Evolutionary conservation across 805 yeast species (phyloP), one percentile per base, ranked within the genome.

Genomic region (Pichia pseudocactophila): DNA sequence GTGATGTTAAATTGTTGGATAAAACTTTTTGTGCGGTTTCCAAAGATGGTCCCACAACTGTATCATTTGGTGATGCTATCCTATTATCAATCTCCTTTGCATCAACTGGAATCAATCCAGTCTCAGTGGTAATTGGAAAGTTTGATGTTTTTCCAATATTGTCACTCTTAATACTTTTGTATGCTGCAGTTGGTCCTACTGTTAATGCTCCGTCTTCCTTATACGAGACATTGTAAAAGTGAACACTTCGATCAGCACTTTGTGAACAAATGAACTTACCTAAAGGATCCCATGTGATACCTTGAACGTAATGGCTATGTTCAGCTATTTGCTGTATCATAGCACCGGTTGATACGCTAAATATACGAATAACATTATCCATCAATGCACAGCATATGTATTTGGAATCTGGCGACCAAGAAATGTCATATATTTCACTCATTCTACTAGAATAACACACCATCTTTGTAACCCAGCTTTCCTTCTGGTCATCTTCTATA

Each of bases 251-350:
- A 62, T 92, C 98, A 11, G 96, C 94, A 20, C 92, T 78, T 59
- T 89, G 96, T 7, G 96, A 82, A 1, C 89, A 86, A 5, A 92
- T 61, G 50, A 62, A 86, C 58, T 82, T 76, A 48, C 82, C 78
- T 41, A 67, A 57, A 7, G 98, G 98, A 58, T 92, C 98, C 97
- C 97, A 92, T 0, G 82, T 70, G 5, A 92, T 90, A 3, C 99
- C 99, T 62, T 92, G 99, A 3, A 92, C 94, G 53, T 86, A 90
- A 59, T 89, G 96, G 37, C 68, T 67, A 61, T 92, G 97, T 44
- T 83, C 86, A 6, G 76, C 75, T 46, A 80, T 67, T 50, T 77
- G 81, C 22, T 68, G 59, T 0, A 82, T 65, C 50, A 78, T 73
- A 26, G 66, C 64, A 0, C 90, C 92, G 2, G 70, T 70, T 1